phyloP scores from a whole-genome alignment of 768 basidiomycete species.

The Serendipita sp. region DNA sequence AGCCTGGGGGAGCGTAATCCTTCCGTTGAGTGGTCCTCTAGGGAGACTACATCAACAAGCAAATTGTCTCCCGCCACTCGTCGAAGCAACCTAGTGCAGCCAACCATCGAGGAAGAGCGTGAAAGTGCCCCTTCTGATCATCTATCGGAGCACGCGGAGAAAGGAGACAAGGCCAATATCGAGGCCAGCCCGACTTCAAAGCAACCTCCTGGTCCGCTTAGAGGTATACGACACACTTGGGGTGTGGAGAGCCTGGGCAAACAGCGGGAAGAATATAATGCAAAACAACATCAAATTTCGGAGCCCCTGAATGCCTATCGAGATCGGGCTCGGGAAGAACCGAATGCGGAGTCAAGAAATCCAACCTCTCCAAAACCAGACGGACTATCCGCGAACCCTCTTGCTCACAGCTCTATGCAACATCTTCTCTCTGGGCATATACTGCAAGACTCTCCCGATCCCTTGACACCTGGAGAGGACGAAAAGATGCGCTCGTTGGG shows the following conservation, averaged over 20 bases:
- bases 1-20: conserved; percentile 14
- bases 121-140: neutral
- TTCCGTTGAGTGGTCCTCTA: neutral
- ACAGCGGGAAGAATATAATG: neutral
- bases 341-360: neutral
- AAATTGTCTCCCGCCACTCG: neutral
- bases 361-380: neutral
- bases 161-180: neutral
- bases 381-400: neutral
- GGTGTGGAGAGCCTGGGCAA: neutral
- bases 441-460: conserved; percentile 27
- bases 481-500: neutral
- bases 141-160: neutral
- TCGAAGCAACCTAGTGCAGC: neutral
- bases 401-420: neutral
- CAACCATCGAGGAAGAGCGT: conserved; percentile 6
- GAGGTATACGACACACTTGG: neutral
- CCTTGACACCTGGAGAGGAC: conserved; percentile 15
- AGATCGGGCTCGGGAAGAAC: neutral
- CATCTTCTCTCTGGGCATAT: neutral
- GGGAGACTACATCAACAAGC: neutral
- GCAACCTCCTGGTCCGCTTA: too few relatives aligned
- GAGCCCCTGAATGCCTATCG: neutral
- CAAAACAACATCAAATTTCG: neutral
- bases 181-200: too few relatives aligned